phyloP scores from a whole-genome alignment of 805 yeast genomes.

The Tetrapisispora arboricola region DNA sequence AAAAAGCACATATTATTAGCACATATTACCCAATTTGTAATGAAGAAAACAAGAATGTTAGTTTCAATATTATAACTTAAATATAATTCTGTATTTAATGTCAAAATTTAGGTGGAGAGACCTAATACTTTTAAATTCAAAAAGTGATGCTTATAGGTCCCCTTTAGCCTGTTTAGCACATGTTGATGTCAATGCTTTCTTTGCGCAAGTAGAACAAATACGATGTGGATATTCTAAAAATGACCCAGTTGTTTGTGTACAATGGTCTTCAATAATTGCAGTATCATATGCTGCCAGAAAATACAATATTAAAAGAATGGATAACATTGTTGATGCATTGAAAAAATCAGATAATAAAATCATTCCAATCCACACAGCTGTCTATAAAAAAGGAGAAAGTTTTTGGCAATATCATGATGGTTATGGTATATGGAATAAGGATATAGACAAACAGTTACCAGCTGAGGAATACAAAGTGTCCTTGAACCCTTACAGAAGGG shows the following conservation, averaged over 20 bases:
- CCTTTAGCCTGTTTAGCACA: constrained; percentile 75
- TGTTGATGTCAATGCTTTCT: constrained; percentile 89
- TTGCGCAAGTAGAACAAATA: constrained; percentile 86
- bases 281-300: constrained; percentile 84
- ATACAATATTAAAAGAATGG: constrained; percentile 74
- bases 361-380: constrained; percentile 84
- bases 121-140: constrained; percentile 38
- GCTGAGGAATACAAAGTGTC: constrained; percentile 70
- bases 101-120: constrained; percentile 43
- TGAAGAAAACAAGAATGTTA: too few species aligned
- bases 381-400: constrained; percentile 76
- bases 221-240: constrained; percentile 52
- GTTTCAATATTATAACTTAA: neutral
- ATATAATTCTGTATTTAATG: constrained; percentile 9
- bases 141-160: constrained; percentile 41
- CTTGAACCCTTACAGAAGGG: constrained; percentile 83
- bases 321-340: constrained; percentile 53
- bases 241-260: constrained; percentile 89
- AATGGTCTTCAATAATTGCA: constrained; percentile 86
- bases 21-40: too few species aligned
- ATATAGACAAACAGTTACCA: constrained; percentile 43
- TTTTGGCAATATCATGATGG: constrained; percentile 63
- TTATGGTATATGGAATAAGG: constrained; percentile 27
- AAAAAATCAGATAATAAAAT: constrained; percentile 61
- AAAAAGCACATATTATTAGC: too few species aligned